Evolutionary conservation across 2,329 filamentous ascomycete genomes (phyloP).

Genomic region (Pseudogymnoascus sp.): DNA sequence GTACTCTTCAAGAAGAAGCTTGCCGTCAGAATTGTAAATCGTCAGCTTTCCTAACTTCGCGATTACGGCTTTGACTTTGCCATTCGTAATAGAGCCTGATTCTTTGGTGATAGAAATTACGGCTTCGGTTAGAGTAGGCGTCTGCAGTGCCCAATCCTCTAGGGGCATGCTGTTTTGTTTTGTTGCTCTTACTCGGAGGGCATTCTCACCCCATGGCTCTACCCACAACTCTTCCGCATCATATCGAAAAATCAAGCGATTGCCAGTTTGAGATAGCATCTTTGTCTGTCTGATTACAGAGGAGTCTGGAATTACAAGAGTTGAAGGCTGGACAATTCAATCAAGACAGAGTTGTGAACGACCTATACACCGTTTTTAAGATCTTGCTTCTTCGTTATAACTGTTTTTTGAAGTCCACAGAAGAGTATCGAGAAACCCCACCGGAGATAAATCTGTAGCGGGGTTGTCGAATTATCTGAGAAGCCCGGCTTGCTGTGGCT

Average conservation of each 20-base stretch:
- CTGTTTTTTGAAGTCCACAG: no score
- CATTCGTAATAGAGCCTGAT: constrained; percentile 38
- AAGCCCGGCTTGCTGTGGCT: no score
- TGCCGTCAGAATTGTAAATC: constrained; percentile 36
- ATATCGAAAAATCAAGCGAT: constrained; percentile 24
- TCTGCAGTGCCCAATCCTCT: constrained; percentile 35
- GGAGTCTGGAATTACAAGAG: no score
- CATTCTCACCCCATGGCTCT: constrained; percentile 41
- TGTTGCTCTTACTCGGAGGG: constrained; percentile 40
- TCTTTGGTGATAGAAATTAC: constrained; percentile 34
- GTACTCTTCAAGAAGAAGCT: constrained; percentile 45
- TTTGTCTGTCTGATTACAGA: not conserved
- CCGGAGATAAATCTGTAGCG: no score
- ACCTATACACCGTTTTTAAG: no score
- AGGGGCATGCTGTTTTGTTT: constrained; percentile 30
- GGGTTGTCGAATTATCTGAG: no score
- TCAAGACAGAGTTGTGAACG: no score
- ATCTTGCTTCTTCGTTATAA: no score
- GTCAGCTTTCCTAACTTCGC: constrained; percentile 42
- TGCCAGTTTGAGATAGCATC: constrained; percentile 21
- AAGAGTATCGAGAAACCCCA: no score
- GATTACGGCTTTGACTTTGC: constrained; percentile 39
- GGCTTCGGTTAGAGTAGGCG: constrained; percentile 18
- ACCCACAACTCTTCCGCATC: constrained; percentile 41
- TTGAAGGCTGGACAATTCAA: no score